Evolutionary conservation across 2,329 filamentous ascomycete genomes (phyloP).

Genomic region (Monosporascus sp.): DNA sequence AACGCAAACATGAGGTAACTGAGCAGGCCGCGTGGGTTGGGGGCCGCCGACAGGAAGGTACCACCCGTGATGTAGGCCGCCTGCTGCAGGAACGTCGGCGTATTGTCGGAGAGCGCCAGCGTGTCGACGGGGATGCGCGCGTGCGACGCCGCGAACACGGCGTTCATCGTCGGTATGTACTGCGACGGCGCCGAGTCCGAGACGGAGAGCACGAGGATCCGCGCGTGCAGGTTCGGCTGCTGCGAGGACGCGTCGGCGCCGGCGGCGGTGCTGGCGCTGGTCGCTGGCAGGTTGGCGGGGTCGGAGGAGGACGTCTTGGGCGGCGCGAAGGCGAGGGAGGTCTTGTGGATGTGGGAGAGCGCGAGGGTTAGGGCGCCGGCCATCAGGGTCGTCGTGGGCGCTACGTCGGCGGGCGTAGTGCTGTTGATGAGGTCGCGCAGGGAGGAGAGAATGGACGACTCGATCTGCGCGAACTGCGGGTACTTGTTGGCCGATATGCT

Average conservation of each 20-base stretch:
- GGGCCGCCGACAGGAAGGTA: constrained; percentile 45
- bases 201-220: constrained; percentile 86
- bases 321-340: constrained; percentile 58
- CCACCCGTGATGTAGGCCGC: constrained; percentile 62
- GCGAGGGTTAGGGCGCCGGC: constrained; percentile 88
- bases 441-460: constrained; percentile 71
- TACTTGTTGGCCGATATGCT: constrained; percentile 74
- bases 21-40: constrained; percentile 65
- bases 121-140: constrained; percentile 88
- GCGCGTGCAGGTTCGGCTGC: constrained; percentile 58
- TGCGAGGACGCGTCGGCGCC: constrained; percentile 20
- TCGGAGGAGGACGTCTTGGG: constrained; percentile 42
- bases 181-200: constrained; percentile 80
- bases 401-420: constrained; percentile 61
- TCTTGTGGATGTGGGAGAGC: constrained; percentile 85
- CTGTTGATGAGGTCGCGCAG: constrained; percentile 66
- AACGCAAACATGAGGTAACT: constrained; percentile 96
- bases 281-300: constrained; percentile 27
- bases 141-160: constrained; percentile 90
- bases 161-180: constrained; percentile 98
- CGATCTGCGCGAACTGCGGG: constrained; percentile 82
- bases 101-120: constrained; percentile 75
- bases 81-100: constrained; percentile 91
- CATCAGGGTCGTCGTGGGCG: constrained; percentile 77
- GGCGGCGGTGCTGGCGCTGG: constrained; percentile 21